Conservation (phyloP, 495 filamentous ascomycete species). For the Opeltia flavorubescens region DNA sequence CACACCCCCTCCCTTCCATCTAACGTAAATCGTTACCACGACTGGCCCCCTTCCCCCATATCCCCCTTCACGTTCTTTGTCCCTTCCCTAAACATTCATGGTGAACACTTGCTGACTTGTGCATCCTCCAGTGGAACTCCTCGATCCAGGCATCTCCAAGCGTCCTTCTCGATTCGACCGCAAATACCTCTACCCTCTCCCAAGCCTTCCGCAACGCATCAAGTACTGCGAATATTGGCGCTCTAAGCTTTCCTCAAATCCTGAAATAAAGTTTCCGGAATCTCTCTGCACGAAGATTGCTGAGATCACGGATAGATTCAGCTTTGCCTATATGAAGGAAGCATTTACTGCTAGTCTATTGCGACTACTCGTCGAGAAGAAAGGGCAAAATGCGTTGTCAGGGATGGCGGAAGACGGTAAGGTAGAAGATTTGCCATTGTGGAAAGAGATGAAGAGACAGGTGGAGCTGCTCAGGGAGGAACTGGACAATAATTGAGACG, state of each 20-base stretch:
- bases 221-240: constrained; percentile 45
- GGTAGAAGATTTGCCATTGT: background rate
- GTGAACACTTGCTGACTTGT: background rate
- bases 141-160: constrained; percentile 49
- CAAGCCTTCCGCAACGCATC: constrained; percentile 34
- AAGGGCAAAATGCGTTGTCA: background rate
- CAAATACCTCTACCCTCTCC: constrained; percentile 46
- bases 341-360: constrained; percentile 45
- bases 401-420: background rate
- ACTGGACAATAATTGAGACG: too few species aligned
- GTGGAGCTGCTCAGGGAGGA: background rate
- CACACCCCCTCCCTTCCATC: too few species aligned
- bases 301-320: constrained; percentile 42
- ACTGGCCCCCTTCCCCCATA: background rate
- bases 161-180: constrained; percentile 50
- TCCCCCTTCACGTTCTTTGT: too few species aligned
- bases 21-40: background rate
- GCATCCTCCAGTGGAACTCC: constrained; percentile 22
- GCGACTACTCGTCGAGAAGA: constrained; percentile 23
- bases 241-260: constrained; percentile 37
- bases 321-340: constrained; percentile 53
- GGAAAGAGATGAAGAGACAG: background rate
- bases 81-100: background rate
- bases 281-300: constrained; percentile 37
- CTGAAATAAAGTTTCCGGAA: constrained; percentile 38